phyloP scores from a whole-genome alignment of 257 asterid genomes.

The Solanum chiquidenum region DNA sequence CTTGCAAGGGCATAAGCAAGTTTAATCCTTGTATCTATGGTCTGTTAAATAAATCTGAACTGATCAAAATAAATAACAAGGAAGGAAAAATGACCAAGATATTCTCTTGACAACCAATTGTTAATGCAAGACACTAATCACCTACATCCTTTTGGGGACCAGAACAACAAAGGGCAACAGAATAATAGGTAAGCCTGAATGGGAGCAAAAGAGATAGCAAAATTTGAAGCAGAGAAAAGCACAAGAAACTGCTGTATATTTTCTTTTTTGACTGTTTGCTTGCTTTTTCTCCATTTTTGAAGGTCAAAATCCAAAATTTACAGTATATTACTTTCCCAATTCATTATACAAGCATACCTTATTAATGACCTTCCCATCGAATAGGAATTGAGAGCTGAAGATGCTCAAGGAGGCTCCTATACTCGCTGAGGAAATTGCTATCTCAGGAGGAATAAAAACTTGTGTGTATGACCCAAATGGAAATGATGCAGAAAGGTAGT shows the following conservation, averaged over 20 bases:
- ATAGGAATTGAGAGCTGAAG: constrained; percentile 85
- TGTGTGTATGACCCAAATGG: constrained; percentile 95
- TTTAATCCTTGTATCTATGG: constrained; percentile 82
- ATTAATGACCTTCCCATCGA: constrained; percentile 85
- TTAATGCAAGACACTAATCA: not conserved
- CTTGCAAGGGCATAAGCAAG: constrained; percentile 92
- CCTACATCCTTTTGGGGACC: not conserved
- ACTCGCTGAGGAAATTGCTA: constrained; percentile 73
- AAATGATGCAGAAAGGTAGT: constrained; percentile 75
- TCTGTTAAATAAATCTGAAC: constrained; percentile 44
- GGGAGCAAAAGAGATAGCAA: not conserved
- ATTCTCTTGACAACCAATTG: not conserved
- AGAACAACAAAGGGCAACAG: not conserved
- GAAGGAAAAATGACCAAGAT: constrained; percentile 1
- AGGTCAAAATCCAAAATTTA: not conserved
- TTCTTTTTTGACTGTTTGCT: not conserved
- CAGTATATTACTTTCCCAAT: not conserved
- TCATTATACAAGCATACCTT: constrained; percentile 47
- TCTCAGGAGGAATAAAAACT: constrained; percentile 83
- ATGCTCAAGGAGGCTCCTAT: constrained; percentile 82
- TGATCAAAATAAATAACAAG: constrained; percentile 17
- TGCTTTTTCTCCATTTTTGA: not conserved
- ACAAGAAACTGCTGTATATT: not conserved
- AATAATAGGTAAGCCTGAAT: not conserved
- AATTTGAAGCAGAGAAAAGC: not conserved